These are phyloP conservation scores for Neurospora terricola DNA, from an alignment of 495 filamentous ascomycete species.

Conservation along the genomic window DNA sequence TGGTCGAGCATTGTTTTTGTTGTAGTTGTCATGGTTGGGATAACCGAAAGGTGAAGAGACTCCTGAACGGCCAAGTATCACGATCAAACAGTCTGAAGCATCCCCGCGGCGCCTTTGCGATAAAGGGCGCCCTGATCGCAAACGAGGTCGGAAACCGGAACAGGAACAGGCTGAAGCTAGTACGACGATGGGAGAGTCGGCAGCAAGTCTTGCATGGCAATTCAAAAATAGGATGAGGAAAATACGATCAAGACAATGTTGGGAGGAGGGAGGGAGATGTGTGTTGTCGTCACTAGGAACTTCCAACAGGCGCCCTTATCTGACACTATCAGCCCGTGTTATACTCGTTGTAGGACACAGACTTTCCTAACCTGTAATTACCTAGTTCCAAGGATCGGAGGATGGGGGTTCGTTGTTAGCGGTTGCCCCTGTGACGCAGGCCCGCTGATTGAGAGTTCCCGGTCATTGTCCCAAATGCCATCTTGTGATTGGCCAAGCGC, in stretches of 20 bases:
- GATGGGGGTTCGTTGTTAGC: background rate
- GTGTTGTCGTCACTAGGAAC: background rate
- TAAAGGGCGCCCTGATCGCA: background rate
- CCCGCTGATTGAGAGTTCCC: conserved; percentile 11
- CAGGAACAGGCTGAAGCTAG: background rate
- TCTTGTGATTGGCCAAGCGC: conserved; percentile 3
- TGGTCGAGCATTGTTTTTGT: conserved; percentile 19
- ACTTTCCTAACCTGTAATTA: background rate
- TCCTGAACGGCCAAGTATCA: background rate
- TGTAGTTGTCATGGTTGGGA: background rate
- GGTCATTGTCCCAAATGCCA: background rate
- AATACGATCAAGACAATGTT: background rate
- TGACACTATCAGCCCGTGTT: background rate
- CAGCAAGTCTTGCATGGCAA: background rate
- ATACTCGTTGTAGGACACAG: background rate
- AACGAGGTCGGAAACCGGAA: background rate
- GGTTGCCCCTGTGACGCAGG: conserved; percentile 7
- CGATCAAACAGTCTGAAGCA: background rate
- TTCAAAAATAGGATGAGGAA: background rate
- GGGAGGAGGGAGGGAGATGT: background rate
- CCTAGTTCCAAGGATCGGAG: background rate
- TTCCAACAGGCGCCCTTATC: background rate
- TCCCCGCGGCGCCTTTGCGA: background rate
- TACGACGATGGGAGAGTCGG: background rate
- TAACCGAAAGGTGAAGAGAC: background rate